Conservation (phyloP, 2,329 filamentous ascomycete genomes). For the Atkinsonella hypoxylon region DNA sequence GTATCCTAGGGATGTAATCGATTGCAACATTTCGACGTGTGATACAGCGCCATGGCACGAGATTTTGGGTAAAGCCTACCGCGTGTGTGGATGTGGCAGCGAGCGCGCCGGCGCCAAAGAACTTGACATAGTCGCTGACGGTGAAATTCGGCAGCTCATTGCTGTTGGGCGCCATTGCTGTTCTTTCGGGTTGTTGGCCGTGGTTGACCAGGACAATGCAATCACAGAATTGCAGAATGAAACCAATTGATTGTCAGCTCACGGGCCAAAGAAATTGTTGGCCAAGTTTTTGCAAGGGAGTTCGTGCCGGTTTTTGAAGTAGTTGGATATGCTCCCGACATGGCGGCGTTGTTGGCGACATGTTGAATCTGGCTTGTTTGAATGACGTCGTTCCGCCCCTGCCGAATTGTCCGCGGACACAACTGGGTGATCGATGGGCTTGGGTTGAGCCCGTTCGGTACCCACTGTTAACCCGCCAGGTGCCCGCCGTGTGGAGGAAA, state of each 20-base stretch:
- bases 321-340: too few species aligned
- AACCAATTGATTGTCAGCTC: too few species aligned
- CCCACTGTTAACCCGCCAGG: neutral
- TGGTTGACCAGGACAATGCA: too few species aligned
- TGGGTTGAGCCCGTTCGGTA: neutral
- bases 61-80: constrained; percentile 20
- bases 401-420: neutral
- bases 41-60: neutral
- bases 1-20: neutral
- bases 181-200: neutral
- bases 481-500: neutral
- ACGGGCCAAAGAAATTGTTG: neutral
- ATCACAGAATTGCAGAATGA: too few species aligned
- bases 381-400: constrained; percentile 11
- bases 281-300: too few species aligned
- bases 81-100: constrained; percentile 40
- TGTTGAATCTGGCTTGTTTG: neutral
- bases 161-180: constrained; percentile 14
- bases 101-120: constrained; percentile 40
- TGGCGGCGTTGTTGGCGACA: too few species aligned
- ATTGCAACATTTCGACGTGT: neutral
- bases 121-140: constrained; percentile 35
- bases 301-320: neutral
- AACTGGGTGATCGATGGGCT: neutral
- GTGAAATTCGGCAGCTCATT: constrained; percentile 28